Evolutionary conservation across 2,329 filamentous ascomycete species (phyloP), one percentile per base, ranked within the genome.

Genomic region (Hortaea werneckii): DNA sequence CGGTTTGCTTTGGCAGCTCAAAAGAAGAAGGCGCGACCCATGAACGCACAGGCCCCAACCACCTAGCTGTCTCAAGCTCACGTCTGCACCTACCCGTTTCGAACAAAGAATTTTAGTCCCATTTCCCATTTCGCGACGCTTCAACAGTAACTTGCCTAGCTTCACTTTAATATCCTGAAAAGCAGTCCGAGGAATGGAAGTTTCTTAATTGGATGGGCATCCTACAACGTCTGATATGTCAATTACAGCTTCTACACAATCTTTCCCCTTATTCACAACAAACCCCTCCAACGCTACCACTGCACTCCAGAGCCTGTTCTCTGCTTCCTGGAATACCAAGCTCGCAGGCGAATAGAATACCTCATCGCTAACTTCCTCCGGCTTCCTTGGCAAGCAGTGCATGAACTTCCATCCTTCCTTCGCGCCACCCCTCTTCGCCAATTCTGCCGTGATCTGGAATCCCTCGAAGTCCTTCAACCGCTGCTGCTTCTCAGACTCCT

Each of bases 331-430:
- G 70, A 95, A 98, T 4, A 96, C 92, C 27, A 98, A 71, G 35
- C 86, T 94, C 32, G 9, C n/a, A 59, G 83, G 77, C 41, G 86
- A 82, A 67, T 96, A 95, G 63, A 98, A 96, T 1, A 98, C 89
- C 61, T 92, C 88, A 60, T 98, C 90, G 47, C 78, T 80, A 30
- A 98, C 92, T 70, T 98, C 92, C 66, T 98, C 90, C 0, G 79
- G 78, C 63, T 98, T 89, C 51, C 92, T 79, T 10, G 92, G 92
- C 48, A 98, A 69, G 65, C 92, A 98, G 72, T 98, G 92, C 92
- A 98, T 95, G 65, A 98, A 98, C 67, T 87, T 88, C 92, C 92
- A 98, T 52, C 78, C 77, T 10, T 83, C 74, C 65, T 92, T 94
- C 37, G 92, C 92, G 13, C 87, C 89, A 38, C 88, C 89, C 42